Percentiles rank a stretch among this genome's conserved stretches.
phyloP scores from a whole-genome alignment of 139 green algal genomes.

The Volvox reticuliferus region DNA sequence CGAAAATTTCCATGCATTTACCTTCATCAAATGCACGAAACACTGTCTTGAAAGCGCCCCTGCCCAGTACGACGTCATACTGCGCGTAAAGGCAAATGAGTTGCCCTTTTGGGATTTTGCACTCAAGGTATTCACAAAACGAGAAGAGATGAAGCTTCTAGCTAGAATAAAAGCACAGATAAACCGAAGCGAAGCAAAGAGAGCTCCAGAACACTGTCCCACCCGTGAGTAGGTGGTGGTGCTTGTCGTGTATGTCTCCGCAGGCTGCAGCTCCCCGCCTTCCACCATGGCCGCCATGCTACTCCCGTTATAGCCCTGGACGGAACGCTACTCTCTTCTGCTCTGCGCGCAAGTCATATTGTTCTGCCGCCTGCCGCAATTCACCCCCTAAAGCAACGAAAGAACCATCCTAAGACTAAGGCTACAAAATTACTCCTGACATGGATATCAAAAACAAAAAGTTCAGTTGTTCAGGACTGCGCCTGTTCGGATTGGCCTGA shows the following conservation, averaged over 20 bases:
- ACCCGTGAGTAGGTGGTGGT: constrained; percentile 43
- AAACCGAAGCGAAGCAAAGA: not conserved
- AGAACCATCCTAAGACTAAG: not conserved
- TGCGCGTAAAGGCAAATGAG: constrained; percentile 37
- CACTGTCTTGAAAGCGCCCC: constrained; percentile 98
- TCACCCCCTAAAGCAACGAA: not conserved
- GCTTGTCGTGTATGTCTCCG: constrained; percentile 29
- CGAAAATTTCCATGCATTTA: constrained; percentile 53
- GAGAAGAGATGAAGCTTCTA: too few species aligned
- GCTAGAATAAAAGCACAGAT: too few species aligned
- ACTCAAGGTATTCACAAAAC: too few species aligned
- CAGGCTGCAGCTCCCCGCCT: constrained; percentile 24
- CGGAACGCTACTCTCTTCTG: not conserved
- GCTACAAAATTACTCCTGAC: not conserved
- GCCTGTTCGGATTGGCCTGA: not conserved
- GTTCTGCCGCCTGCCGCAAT: constrained; percentile 6
- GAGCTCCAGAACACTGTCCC: not conserved
- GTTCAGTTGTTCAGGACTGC: not conserved
- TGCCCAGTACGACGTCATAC: constrained; percentile 89
- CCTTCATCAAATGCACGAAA: constrained; percentile 98
- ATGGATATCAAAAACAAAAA: not conserved
- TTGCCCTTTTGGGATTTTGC: too few species aligned
- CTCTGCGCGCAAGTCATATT: not conserved
- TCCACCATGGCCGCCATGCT: constrained; percentile 28
- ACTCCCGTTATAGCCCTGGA: not conserved